Evolutionary conservation across 164 flowering plant genomes (phyloP), one percentile per base, ranked within the genome.

Genomic region (Aristolochia contorta): DNA sequence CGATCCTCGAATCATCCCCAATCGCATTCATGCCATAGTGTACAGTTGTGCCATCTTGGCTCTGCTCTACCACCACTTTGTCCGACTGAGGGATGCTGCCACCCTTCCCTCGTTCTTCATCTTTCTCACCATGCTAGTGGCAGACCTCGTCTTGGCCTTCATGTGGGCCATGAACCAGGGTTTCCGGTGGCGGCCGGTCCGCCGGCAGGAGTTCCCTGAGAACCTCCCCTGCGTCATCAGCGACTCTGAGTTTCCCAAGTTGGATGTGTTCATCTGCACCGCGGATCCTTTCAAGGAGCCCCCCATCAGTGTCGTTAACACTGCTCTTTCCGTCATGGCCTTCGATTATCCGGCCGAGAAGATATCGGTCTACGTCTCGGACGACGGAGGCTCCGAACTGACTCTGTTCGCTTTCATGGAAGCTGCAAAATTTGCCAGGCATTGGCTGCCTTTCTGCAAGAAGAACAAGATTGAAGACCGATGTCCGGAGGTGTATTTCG

Each of bases 11-110:
- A 66, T 79, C 9, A 0, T 41, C 27, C 48, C 69, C 43, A 78
- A 82, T 77, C 86, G 92, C 12, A 47, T 66, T 0, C 82, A 77
- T 63, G 79, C 80, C 1, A 54, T 64, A 0, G 45, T 79, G 43
- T 82, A 81, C 75, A 7, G 69, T 0, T 67, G 49, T 12, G 84
- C 78, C 47, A 37, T 84, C 57, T 2, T 67, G 2, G 63, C 82
- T 52, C 67, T 85, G 6, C 59, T 84, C 72, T 72, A 74, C 55
- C 78, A 65, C 20, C 63, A 54, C 27, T 47, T 21, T 4, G 33
- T 45, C 22, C 25, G 21, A 15, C 67, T 70, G 54, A 57, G 55
- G 20, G 45, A 47, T 37, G 14, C 67, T 41, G 13, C 54, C 18
- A 48, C 58, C 20, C n/a, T 52, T 6, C 23, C 50, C 57, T 51